Evolutionary conservation across 2,329 filamentous ascomycete species (phyloP).

Genomic region (Niveomyces coronatus): DNA sequence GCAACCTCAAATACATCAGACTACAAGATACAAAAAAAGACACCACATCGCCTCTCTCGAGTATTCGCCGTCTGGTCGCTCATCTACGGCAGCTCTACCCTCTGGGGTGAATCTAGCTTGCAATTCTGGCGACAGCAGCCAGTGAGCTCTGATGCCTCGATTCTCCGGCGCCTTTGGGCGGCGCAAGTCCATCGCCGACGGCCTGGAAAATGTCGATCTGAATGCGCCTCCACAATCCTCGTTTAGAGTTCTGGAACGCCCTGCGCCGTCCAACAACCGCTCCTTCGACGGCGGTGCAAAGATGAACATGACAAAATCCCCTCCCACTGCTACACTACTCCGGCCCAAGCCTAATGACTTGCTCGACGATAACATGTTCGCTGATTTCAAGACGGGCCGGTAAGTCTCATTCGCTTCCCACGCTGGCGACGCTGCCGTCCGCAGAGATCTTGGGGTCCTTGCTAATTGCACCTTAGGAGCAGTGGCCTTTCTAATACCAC

Average conservation of each 20-base stretch:
- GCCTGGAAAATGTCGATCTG: constrained; percentile 40
- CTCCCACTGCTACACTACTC: constrained; percentile 23
- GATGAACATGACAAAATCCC: constrained; percentile 28
- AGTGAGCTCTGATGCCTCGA: constrained; percentile 45
- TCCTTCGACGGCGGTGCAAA: constrained; percentile 41
- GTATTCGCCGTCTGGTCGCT: not conserved
- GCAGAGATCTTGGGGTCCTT: not conserved
- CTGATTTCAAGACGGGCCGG: constrained; percentile 44
- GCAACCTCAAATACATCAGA: not conserved
- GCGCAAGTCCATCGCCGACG: constrained; percentile 50
- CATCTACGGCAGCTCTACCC: not conserved
- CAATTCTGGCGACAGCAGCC: constrained; percentile 3
- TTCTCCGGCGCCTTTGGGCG: constrained; percentile 48
- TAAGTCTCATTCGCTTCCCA: constrained; percentile 27
- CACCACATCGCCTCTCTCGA: not conserved
- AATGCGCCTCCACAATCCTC: constrained; percentile 35
- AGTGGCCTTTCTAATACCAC: constrained; percentile 53
- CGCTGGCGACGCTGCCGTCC: constrained; percentile 1
- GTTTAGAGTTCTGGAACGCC: constrained; percentile 48
- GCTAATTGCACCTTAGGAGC: constrained; percentile 30
- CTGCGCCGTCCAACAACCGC: constrained; percentile 33
- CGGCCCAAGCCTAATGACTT: constrained; percentile 28
- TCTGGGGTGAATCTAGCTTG: not conserved
- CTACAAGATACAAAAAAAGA: not conserved
- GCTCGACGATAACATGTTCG: constrained; percentile 48